A percentile compares a stretch with the other conserved stretches of the same genome.
phyloP scores from a whole-genome alignment of 225 moss, liverwort and hornwort species.

The Bryoerythrophyllum caledonicum region DNA sequence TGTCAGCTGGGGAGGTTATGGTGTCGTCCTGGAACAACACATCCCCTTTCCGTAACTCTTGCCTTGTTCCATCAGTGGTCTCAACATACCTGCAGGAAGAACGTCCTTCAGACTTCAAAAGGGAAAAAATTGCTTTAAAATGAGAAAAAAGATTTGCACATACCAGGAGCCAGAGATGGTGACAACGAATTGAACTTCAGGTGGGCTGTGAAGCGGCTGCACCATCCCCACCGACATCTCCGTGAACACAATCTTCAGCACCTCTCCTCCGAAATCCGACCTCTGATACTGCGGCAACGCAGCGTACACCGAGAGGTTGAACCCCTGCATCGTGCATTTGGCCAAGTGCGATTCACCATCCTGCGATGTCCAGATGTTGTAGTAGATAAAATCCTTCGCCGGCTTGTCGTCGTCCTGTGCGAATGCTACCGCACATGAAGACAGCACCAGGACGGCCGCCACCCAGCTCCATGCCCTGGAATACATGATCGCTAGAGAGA shows the following conservation, averaged over 20 bases:
- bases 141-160: neutral
- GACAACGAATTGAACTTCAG: slow-evolving; percentile 67
- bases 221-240: slow-evolving; percentile 65
- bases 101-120: neutral
- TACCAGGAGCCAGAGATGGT: slow-evolving; percentile 86
- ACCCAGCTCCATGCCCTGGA: neutral
- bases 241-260: slow-evolving; percentile 47
- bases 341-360: slow-evolving; percentile 75
- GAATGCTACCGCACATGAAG: neutral
- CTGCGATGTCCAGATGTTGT: slow-evolving; percentile 55
- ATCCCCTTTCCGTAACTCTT: slow-evolving; percentile 14
- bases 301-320: slow-evolving; percentile 46
- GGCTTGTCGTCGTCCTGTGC: slow-evolving; percentile 22
- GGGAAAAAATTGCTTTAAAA: neutral
- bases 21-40: slow-evolving; percentile 46
- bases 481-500: neutral
- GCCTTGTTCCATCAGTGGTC: slow-evolving; percentile 38
- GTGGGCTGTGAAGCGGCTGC: slow-evolving; percentile 75
- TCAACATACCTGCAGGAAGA: slow-evolving; percentile 23
- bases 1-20: slow-evolving; percentile 33
- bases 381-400: slow-evolving; percentile 40
- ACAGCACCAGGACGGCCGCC: neutral
- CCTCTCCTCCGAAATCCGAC: slow-evolving; percentile 59
- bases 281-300: slow-evolving; percentile 60
- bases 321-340: slow-evolving; percentile 66